A percentile compares a stretch with the other conserved stretches of the same genome.
Evolutionary conservation across 2,329 filamentous ascomycete genomes (phyloP).

Genomic region (Clonostachys solani): DNA sequence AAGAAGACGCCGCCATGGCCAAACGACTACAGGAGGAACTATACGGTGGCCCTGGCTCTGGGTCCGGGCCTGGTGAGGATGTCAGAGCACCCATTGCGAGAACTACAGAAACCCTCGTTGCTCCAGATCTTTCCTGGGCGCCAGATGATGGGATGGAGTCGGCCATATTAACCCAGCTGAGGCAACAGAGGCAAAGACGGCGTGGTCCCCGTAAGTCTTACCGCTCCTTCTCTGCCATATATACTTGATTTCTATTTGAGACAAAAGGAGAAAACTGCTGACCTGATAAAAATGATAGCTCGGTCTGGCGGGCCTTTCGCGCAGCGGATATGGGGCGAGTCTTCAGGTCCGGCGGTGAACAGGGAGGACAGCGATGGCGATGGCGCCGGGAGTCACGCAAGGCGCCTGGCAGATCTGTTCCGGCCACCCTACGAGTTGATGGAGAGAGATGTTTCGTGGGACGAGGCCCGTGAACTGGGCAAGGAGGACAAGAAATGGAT

Average conservation of each 20-base stretch:
- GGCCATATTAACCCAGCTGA: slow-evolving; percentile 63
- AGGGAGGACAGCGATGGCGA: background rate
- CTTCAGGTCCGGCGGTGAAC: slow-evolving; percentile 3
- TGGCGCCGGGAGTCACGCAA: slow-evolving; percentile 62
- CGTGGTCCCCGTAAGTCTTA: too few relatives aligned
- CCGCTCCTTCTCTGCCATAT: too few relatives aligned
- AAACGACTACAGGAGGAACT: slow-evolving; percentile 88
- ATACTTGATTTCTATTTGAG: too few relatives aligned
- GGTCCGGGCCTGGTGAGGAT: slow-evolving; percentile 41
- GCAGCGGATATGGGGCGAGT: slow-evolving; percentile 30
- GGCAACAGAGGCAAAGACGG: slow-evolving; percentile 11
- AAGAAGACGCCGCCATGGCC: slow-evolving; percentile 93
- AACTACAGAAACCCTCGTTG: slow-evolving; percentile 88
- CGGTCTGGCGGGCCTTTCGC: slow-evolving; percentile 27
- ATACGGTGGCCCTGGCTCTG: slow-evolving; percentile 51
- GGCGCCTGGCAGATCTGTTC: slow-evolving; percentile 84
- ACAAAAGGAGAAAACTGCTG: too few relatives aligned
- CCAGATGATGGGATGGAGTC: slow-evolving; percentile 50
- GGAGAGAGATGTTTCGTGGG: slow-evolving; percentile 66
- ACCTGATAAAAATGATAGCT: slow-evolving; percentile 3
- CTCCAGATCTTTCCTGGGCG: slow-evolving; percentile 48
- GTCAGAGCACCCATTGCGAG: slow-evolving; percentile 88
- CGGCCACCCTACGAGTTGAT: slow-evolving; percentile 91
- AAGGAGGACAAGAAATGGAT: slow-evolving; percentile 93
- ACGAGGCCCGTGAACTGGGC: slow-evolving; percentile 77